Conservation (phyloP, 176 grass and related monocot genomes). For the Aegilops sharonensis region DNA sequence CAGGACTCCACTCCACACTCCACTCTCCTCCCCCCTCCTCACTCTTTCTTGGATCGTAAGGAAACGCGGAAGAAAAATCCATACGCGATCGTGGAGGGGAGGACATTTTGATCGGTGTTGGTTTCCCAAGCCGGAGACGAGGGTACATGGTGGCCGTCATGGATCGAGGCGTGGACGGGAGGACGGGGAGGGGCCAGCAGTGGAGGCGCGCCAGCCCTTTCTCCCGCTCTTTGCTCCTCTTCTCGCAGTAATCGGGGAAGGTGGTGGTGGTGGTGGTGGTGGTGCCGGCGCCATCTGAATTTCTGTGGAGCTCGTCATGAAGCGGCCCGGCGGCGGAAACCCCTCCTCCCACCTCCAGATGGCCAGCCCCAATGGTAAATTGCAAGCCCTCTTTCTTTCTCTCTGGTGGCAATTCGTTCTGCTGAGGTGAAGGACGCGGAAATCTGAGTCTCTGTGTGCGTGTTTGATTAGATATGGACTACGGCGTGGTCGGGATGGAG, state of each 20-base stretch:
- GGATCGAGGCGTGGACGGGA: conserved; percentile 30
- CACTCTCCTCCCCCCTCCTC: not conserved
- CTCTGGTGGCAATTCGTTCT: not conserved
- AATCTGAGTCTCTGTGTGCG: not conserved
- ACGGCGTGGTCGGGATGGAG: conserved; percentile 43
- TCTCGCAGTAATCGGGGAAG: not conserved
- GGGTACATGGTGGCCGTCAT: conserved; percentile 1
- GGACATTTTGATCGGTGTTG: not conserved
- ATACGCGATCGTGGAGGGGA: not conserved
- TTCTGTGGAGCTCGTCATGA: conserved; percentile 27
- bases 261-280: not conserved
- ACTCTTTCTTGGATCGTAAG: conserved; percentile 36
- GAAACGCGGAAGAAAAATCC: not conserved
- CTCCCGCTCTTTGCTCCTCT: not conserved
- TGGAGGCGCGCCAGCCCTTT: not conserved
- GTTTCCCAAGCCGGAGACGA: not conserved
- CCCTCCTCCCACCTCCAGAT: conserved; percentile 13
- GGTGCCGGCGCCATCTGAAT: not conserved
- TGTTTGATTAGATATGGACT: conserved; percentile 26
- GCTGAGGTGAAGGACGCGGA: not conserved
- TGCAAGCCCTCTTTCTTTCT: not conserved
- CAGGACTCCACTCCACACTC: conserved; percentile 30
- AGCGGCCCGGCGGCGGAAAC: conserved; percentile 30
- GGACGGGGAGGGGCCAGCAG: not conserved
- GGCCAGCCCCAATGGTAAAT: conserved; percentile 26